phyloP scores from a whole-genome alignment of 139 green algal species.

The Coelastrella sp. region DNA sequence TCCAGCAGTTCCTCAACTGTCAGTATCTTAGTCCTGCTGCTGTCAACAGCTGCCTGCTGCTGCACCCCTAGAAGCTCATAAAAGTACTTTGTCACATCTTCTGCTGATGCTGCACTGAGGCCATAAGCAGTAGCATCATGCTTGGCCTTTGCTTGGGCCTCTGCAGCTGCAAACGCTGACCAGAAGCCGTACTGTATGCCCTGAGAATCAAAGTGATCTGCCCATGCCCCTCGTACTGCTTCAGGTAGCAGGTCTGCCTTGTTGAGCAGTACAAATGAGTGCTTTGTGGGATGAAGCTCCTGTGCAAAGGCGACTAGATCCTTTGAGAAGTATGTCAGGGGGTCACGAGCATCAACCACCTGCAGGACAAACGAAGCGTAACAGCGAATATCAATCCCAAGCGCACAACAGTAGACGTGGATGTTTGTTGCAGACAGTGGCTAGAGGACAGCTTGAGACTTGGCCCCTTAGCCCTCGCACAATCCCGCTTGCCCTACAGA shows the following conservation, averaged over 20 bases:
- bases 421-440: no score
- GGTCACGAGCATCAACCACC: slow-evolving; percentile 96
- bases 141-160: slow-evolving; percentile 58
- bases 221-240: slow-evolving; percentile 79
- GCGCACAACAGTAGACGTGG: no score
- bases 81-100: not conserved
- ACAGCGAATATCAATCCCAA: no score
- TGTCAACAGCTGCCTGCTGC: not conserved
- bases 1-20: slow-evolving; percentile 68
- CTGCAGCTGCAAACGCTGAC: slow-evolving; percentile 74
- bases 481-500: no score
- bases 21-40: slow-evolving; percentile 49
- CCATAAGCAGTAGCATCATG: slow-evolving; percentile 61
- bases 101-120: slow-evolving; percentile 45
- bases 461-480: no score
- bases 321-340: slow-evolving; percentile 90
- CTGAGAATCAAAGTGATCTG: slow-evolving; percentile 85
- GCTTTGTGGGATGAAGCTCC: slow-evolving; percentile 79
- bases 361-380: slow-evolving; percentile 40
- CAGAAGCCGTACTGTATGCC: slow-evolving; percentile 86
- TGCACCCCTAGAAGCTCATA: slow-evolving; percentile 52
- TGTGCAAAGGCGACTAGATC: slow-evolving; percentile 86
- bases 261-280: slow-evolving; percentile 94
- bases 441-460: no score
- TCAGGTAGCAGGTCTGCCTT: slow-evolving; percentile 96